Conservation (phyloP, 75 land plant species). For the Ceratopteris richardii region DNA sequence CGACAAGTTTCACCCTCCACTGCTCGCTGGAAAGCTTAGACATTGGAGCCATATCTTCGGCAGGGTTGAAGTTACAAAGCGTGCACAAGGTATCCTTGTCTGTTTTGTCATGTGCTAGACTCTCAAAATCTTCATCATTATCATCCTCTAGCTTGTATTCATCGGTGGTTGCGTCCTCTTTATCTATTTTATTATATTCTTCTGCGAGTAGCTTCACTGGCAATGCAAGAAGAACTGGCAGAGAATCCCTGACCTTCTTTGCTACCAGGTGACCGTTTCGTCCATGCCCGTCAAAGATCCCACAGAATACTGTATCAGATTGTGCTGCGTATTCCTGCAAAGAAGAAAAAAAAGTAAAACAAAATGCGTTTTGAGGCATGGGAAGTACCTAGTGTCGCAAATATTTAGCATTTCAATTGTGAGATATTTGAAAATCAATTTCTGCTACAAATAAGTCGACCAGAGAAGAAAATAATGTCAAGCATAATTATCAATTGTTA, state of each 20-base stretch:
- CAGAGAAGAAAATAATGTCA: too few species aligned
- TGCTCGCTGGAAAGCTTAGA: neutral
- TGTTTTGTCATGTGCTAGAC: neutral
- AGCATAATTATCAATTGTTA: too few species aligned
- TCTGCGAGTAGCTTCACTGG: neutral
- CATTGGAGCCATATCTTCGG: neutral
- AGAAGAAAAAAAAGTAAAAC: neutral
- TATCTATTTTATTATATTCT: neutral
- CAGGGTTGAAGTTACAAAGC: too few species aligned
- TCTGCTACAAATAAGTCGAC: too few species aligned
- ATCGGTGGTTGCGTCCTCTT: neutral
- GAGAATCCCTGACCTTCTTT: constrained; percentile 38
- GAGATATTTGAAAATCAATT: constrained; percentile 20
- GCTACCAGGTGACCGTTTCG: constrained; percentile 44
- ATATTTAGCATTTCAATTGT: neutral
- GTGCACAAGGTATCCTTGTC: too few species aligned
- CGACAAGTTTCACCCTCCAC: constrained; percentile 50
- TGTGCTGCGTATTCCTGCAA: constrained; percentile 55
- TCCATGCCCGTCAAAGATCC: constrained; percentile 50
- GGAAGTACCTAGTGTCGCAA: neutral
- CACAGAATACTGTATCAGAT: constrained; percentile 39
- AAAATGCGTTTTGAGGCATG: neutral
- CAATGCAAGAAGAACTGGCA: constrained; percentile 17
- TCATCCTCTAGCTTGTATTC: neutral
- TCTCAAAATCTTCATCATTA: neutral